These are phyloP conservation scores for Aureobasidium leucospermi DNA, from an alignment of 2,329 filamentous ascomycete genomes.

Conservation along the genomic window DNA sequence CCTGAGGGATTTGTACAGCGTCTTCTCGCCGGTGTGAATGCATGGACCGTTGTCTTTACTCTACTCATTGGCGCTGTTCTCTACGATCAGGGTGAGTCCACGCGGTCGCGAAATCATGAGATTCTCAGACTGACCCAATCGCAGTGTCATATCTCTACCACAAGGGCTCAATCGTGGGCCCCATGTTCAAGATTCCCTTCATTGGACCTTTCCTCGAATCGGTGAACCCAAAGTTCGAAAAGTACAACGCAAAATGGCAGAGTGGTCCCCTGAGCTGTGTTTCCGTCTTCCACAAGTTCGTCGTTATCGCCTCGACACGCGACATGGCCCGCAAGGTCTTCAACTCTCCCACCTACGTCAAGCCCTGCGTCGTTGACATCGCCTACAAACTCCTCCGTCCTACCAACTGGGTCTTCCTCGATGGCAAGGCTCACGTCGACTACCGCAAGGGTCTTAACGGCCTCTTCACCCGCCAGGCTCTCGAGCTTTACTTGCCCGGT, in stretches of 20 bases:
- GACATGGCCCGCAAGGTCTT: slow-evolving; percentile 96
- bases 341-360: slow-evolving; percentile 86
- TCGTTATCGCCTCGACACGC: slow-evolving; percentile 89
- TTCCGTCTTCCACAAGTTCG: slow-evolving; percentile 99
- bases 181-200: slow-evolving; percentile 42
- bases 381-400: slow-evolving; percentile 88
- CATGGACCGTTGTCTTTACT: slow-evolving; percentile 62
- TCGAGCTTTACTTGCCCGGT: slow-evolving; percentile 81
- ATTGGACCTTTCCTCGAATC: slow-evolving; percentile 93
- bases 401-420: slow-evolving; percentile 95
- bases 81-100: slow-evolving; percentile 79
- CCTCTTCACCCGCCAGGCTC: slow-evolving; percentile 84
- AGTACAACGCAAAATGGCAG: slow-evolving; percentile 88
- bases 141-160: slow-evolving; percentile 40
- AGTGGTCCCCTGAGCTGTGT: slow-evolving; percentile 92
- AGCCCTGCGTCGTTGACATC: slow-evolving; percentile 91
- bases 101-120: neutral
- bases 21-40: slow-evolving; percentile 51
- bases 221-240: slow-evolving; percentile 81
- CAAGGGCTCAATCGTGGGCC: slow-evolving; percentile 41
- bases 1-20: slow-evolving; percentile 45
- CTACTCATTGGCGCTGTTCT: slow-evolving; percentile 63
- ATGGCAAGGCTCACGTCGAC: slow-evolving; percentile 89
- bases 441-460: slow-evolving; percentile 95
- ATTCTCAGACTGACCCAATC: slow-evolving; percentile 18